A percentile compares a stretch with the other conserved stretches of the same genome.
Evolutionary conservation across 169 alveolate genomes (phyloP).

Genomic region (Babesia microti): DNA sequence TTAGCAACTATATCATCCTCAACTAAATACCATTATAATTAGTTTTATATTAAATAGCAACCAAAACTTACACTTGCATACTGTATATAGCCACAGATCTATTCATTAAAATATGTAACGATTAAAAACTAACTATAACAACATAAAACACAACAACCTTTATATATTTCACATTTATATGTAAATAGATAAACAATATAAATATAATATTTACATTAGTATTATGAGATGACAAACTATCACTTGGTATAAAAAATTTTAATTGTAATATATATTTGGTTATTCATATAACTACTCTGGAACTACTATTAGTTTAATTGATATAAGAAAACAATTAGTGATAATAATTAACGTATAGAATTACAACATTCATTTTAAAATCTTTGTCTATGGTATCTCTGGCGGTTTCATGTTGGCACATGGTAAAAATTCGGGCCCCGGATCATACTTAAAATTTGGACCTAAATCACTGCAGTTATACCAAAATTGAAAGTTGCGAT

Average conservation of each 20-base stretch:
- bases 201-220: background rate
- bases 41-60: no score
- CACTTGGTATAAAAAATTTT: background rate
- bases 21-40: no score
- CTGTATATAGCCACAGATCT: no score
- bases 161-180: background rate
- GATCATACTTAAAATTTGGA: conserved; percentile 41
- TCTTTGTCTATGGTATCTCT: background rate
- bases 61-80: no score
- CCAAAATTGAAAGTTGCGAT: conserved; percentile 55
- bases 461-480: conserved; percentile 25
- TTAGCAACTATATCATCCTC: no score
- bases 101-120: no score
- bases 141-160: no score
- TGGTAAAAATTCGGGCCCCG: conserved; percentile 45
- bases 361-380: background rate
- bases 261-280: no score
- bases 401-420: conserved; percentile 52
- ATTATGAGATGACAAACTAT: background rate
- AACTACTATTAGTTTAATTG: no score
- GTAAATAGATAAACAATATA: conserved; percentile 4
- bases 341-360: background rate
- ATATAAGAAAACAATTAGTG: conserved; percentile 1
- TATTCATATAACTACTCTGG: no score
- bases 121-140: no score